Base-by-base conservation (phyloP, 2,329 filamentous ascomycete genomes). In the Dryadomyces quercus-mongolicae region DNA sequence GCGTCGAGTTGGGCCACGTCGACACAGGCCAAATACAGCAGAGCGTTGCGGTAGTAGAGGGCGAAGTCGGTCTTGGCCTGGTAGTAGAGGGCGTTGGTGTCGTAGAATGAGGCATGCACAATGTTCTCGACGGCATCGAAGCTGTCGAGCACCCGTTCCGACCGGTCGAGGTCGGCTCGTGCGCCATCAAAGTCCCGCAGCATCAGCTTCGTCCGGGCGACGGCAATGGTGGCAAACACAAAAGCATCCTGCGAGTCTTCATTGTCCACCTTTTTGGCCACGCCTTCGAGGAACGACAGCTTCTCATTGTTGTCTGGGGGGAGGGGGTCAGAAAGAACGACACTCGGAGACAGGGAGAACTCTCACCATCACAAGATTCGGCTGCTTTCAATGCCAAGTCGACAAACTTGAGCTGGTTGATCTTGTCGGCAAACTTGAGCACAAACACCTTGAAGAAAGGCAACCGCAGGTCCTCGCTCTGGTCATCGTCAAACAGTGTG, bases 361-460 rank as follows among this genome's bases (percentile, higher is more conserved):
- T 34, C 20, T 52, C 69, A 92, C 88, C 83, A 74, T 80, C 78
- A 70, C 87, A 95, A 74, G 95, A 85, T 64, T 85, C 82, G 53
- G 90, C 89, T 48, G 93, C 88, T 71, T 86, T 88, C 67, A 97
- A 74, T 16, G 90, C 93, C 61, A 98, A 75, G 61, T 88, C 85
- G 61, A 98, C 93, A 62, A 97, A 85, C 78, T 96, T 96, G 59
- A 98, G 78, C 75, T 97, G 92, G 74, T 97, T 98, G 77, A 98
- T 96, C 78, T 94, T 96, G 68, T 95, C 91, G 61, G 91, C 89
- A 67, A 98, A 98, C 70, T 86, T 93, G 69, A 92, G 81, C 70
- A 98, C 86, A 75, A 98, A 98, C 63, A 83, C 84, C 73, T 93
- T 89, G 78, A 93, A 98, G 70, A 98, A 86, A 57, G 84, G 76